These are phyloP conservation scores for Fomes fomentarius DNA, from an alignment of 1,284 basidiomycete species.

Conservation along the genomic window DNA sequence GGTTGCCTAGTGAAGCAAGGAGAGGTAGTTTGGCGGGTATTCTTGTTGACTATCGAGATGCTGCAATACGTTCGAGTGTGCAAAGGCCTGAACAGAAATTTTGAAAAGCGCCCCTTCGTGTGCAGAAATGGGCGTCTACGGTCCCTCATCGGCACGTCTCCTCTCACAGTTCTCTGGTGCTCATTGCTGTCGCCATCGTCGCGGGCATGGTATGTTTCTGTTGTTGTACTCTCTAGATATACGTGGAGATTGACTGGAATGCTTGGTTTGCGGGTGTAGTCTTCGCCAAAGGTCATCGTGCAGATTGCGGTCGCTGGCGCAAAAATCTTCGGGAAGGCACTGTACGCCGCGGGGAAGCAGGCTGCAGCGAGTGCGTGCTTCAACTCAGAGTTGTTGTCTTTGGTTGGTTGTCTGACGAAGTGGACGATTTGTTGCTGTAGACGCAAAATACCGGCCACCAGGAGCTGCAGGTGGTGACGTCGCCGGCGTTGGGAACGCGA, in stretches of 20 bases:
- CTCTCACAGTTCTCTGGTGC: slow-evolving; percentile 20
- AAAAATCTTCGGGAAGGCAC: slow-evolving; percentile 90
- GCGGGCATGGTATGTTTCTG: slow-evolving; percentile 17
- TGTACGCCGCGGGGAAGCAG: slow-evolving; percentile 89
- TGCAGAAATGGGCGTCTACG: slow-evolving; percentile 8
- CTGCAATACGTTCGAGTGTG: no score
- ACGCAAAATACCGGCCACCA: slow-evolving; percentile 81
- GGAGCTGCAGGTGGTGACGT: slow-evolving; percentile 62
- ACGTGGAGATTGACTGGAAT: no score
- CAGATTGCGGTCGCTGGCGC: slow-evolving; percentile 84
- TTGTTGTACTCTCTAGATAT: no score
- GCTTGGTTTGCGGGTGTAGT: slow-evolving; percentile 43
- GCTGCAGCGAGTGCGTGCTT: slow-evolving; percentile 84
- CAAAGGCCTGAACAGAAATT: slow-evolving; percentile 18
- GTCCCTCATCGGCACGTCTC: slow-evolving; percentile 14
- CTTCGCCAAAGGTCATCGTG: slow-evolving; percentile 76
- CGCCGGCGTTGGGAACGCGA: slow-evolving; percentile 74
- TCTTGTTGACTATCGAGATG: no score
- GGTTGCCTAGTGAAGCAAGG: neutral
- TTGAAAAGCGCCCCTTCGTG: slow-evolving; percentile 16
- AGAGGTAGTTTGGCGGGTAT: no score
- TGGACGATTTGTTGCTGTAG: slow-evolving; percentile 23
- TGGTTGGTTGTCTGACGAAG: neutral
- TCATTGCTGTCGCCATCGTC: slow-evolving; percentile 21
- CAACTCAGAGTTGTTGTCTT: neutral